Evolutionary conservation across 306 rosid genomes (phyloP), one percentile per base, ranked within the genome.

Genomic region (Dryas octopetala): DNA sequence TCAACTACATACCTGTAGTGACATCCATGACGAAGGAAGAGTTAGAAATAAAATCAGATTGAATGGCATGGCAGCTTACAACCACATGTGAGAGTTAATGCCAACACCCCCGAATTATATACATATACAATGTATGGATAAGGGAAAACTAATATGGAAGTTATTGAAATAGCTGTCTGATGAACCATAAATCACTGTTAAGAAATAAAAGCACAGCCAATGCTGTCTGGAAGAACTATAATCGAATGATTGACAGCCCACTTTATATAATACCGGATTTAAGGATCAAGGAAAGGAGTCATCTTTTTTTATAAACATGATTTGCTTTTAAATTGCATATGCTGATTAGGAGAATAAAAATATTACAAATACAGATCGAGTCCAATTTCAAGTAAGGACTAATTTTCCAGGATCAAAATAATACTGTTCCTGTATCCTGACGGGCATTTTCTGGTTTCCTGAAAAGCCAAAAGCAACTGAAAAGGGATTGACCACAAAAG

Each of bases 1-100:
- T 91, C 97, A 75, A 91, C 97, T 53, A 90, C 97, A 53, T 91
- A 91, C 71, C 96, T 91, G 91, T 40, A 62, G 74, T 82, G 62
- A 65, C 70, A 84, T 74, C 71, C 75, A 77, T 74, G 76, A 76
- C 7, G 40, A 82, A 19, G 60, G 57, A 38, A 70, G 68, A 43
- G 41, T 68, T 43, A 59, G 45, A 68, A 48, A 45, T 63, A 52
- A 57, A 57, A 59, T 1, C n/a, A 45, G 44, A 76, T 11, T 17
- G 58, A 78, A 57, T 71, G 58, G 70, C 40, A 43, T 7, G 46
- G 7, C 53, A 61, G 19, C 15, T 65, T 68, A 69, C 50, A 59
- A 28, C 26, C 44, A 58, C 62, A 74, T 43, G 71, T 49, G 40
- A 65, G 14, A 50, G 40, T 2, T 28, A 28, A 26, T 12, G 13